Evolutionary conservation across 768 basidiomycete species (phyloP).

Genomic region (Leccinum sublutescens): DNA sequence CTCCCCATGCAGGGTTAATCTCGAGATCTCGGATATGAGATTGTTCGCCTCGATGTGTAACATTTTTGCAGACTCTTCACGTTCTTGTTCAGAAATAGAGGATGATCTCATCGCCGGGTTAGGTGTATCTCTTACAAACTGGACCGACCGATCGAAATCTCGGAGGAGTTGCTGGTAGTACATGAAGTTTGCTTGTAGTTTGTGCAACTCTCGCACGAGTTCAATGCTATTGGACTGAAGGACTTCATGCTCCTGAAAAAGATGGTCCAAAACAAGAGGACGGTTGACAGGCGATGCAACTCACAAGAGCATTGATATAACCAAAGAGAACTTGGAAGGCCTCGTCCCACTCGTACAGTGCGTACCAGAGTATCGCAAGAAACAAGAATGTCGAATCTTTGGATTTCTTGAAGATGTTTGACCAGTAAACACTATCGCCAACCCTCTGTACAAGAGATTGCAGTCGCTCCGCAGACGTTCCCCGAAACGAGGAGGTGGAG

Average conservation of each 20-base stretch:
- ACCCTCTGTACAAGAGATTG: constrained; percentile 26
- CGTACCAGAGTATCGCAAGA: constrained; percentile 53
- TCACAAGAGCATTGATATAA: constrained; percentile 51
- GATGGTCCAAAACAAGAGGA: background rate
- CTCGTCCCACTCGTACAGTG: constrained; percentile 63
- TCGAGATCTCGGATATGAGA: constrained; percentile 47
- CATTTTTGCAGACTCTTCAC: constrained; percentile 27
- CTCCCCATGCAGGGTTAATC: constrained; percentile 36
- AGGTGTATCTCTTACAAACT: constrained; percentile 47
- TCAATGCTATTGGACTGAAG: constrained; percentile 42
- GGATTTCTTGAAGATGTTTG: constrained; percentile 26
- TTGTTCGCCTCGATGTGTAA: constrained; percentile 42
- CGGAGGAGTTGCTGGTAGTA: constrained; percentile 53
- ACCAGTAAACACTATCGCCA: constrained; percentile 37
- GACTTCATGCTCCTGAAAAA: constrained; percentile 43
- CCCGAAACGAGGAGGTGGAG: constrained; percentile 11
- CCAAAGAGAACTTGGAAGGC: constrained; percentile 47
- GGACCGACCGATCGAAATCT: constrained; percentile 51
- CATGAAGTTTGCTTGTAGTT: constrained; percentile 52
- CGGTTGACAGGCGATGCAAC: background rate
- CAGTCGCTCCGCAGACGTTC: constrained; percentile 28
- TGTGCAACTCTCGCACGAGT: constrained; percentile 52
- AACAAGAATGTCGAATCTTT: constrained; percentile 35
- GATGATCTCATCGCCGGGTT: constrained; percentile 46
- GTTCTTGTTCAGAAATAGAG: constrained; percentile 15